Percentiles rank a stretch among this genome's conserved stretches.
Evolutionary conservation across 2,329 filamentous ascomycete species (phyloP).

Genomic region (Coniochaeta prunicola): DNA sequence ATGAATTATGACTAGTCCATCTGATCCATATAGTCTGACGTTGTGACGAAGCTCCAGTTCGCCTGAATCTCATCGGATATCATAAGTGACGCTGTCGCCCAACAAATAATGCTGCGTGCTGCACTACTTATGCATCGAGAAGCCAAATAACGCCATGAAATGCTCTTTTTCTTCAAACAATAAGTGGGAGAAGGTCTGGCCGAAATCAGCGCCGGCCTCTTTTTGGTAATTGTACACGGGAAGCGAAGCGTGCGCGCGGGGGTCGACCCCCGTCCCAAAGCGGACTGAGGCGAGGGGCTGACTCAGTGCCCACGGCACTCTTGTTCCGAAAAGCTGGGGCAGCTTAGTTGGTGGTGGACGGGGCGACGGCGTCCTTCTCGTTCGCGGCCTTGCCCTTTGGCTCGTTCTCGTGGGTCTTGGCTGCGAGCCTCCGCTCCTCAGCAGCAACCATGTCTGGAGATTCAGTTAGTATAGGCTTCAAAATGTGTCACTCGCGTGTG

Average conservation of each 20-base stretch:
- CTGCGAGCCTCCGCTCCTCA: conserved; percentile 57
- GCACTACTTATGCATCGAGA: not conserved
- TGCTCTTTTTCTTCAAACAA: not conserved
- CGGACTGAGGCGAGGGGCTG: not conserved
- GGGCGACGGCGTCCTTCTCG: not conserved
- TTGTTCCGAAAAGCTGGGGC: not conserved
- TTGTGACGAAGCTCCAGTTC: not conserved
- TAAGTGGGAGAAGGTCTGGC: not conserved
- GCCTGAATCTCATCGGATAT: not conserved
- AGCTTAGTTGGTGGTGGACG: not conserved
- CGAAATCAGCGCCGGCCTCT: not conserved
- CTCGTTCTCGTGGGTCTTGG: conserved; percentile 18
- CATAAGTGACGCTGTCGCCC: not conserved
- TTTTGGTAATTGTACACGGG: not conserved
- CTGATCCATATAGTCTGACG: not conserved
- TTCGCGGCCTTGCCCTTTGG: conserved; percentile 20
- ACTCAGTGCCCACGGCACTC: not conserved
- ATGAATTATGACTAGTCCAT: not conserved
- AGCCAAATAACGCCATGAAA: not conserved
- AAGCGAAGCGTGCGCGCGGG: not conserved
- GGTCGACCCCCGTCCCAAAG: not conserved
- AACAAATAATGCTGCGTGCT: not conserved
- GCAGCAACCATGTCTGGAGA: conserved; percentile 69
- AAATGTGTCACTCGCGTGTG: not conserved
- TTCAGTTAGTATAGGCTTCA: conserved; percentile 8